Percentiles rank a stretch among this genome's conserved stretches.
phyloP scores from a whole-genome alignment of 2,329 filamentous ascomycete genomes.

The Exophiala sp. region DNA sequence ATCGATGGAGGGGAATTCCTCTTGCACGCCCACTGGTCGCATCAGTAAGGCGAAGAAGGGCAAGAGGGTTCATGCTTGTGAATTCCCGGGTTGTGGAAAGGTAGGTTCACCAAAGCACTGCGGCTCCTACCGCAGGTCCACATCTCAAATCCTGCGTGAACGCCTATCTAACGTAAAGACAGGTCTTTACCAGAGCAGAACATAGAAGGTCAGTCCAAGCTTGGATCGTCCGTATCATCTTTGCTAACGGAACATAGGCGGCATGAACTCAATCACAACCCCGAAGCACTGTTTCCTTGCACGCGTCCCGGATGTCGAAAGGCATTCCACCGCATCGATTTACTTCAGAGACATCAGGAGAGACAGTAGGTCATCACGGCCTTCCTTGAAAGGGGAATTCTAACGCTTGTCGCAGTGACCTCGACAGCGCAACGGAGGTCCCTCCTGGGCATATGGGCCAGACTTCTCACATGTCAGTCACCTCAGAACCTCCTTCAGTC shows the following conservation, averaged over 20 bases:
- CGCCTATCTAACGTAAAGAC: conserved; percentile 17
- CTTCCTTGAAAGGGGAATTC: neutral
- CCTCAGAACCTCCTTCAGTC: conserved; percentile 23
- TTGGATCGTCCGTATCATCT: conserved; percentile 5
- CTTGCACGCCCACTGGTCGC: conserved; percentile 49
- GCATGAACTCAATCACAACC: conserved; percentile 51
- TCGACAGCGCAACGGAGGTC: conserved; percentile 17
- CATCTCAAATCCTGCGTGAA: conserved; percentile 5
- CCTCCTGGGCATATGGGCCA: conserved; percentile 14
- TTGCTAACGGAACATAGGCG: conserved; percentile 34
- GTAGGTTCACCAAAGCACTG: conserved; percentile 31
- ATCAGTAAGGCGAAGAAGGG: conserved; percentile 53
- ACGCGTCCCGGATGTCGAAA: conserved; percentile 44
- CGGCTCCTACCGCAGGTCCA: conserved; percentile 8
- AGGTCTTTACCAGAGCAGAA: conserved; percentile 51
- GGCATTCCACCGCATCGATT: conserved; percentile 47
- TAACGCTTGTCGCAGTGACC: conserved; percentile 18
- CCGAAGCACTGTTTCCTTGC: conserved; percentile 45
- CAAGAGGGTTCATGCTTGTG: conserved; percentile 49
- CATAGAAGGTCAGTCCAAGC: conserved; percentile 36
- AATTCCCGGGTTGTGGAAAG: conserved; percentile 48
- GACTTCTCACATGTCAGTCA: conserved; percentile 18
- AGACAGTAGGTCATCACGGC: conserved; percentile 42
- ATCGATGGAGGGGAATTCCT: conserved; percentile 33
- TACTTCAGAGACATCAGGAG: conserved; percentile 48